phyloP scores from a whole-genome alignment of 1,284 basidiomycete species.

The Sanghuangporus sanghuang region DNA sequence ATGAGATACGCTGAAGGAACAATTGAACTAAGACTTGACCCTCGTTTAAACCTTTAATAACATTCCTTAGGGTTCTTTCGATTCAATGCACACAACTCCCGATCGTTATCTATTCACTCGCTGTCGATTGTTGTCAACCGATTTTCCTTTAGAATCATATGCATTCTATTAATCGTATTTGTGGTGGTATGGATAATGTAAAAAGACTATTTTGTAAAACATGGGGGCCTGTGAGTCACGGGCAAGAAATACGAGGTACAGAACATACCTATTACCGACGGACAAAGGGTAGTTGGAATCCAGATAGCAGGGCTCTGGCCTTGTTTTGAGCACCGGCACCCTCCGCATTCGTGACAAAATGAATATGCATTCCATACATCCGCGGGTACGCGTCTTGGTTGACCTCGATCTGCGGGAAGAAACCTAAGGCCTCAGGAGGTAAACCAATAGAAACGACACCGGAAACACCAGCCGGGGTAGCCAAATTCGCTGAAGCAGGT shows the following conservation, averaged over 20 bases:
- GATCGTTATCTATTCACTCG: background rate
- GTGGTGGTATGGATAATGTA: slow-evolving; percentile 7
- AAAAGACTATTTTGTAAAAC: slow-evolving; percentile 3
- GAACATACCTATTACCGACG: slow-evolving; percentile 11
- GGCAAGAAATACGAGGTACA: background rate
- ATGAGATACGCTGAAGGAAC: slow-evolving; percentile 17
- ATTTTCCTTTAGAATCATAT: background rate
- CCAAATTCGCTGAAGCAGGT: slow-evolving; percentile 52
- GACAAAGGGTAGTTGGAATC: slow-evolving; percentile 82
- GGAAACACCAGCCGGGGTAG: slow-evolving; percentile 71
- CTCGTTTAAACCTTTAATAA: background rate
- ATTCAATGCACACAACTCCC: background rate
- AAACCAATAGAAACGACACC: slow-evolving; percentile 91
- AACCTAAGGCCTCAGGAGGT: slow-evolving; percentile 76
- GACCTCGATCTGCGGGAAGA: slow-evolving; percentile 94
- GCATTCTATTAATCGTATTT: slow-evolving; percentile 6
- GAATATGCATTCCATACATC: slow-evolving; percentile 84
- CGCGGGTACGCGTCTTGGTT: slow-evolving; percentile 86
- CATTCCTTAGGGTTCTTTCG: slow-evolving; percentile 10
- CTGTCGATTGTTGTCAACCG: slow-evolving; percentile 1
- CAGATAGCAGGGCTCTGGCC: slow-evolving; percentile 80
- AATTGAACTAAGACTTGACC: background rate
- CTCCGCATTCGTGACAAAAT: slow-evolving; percentile 82
- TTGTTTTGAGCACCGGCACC: slow-evolving; percentile 84
- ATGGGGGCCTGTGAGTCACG: background rate